Conservation (phyloP, 495 filamentous ascomycete genomes). For the Tuber indicum region DNA sequence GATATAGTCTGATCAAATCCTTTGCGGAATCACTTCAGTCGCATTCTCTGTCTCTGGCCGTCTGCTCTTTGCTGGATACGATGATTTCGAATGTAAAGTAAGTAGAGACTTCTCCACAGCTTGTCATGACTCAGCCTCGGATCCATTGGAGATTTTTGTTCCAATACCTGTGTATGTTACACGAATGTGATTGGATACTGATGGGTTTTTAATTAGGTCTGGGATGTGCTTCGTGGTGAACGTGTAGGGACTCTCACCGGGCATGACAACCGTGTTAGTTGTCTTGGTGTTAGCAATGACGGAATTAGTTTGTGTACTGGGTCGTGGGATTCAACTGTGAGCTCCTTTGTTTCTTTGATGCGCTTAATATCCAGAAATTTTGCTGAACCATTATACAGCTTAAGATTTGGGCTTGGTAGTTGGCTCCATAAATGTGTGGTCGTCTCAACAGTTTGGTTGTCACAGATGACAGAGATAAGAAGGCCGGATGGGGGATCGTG, state of each 20-base stretch:
- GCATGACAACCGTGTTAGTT: conserved; percentile 98
- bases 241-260: conserved; percentile 93
- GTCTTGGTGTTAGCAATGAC: conserved; percentile 95
- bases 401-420: conserved; percentile 41
- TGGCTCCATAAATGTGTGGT: conserved; percentile 3
- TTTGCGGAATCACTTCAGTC: conserved; percentile 96
- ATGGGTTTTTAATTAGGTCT: conserved; percentile 58
- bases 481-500: neutral
- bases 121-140: neutral
- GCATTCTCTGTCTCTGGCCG: conserved; percentile 96
- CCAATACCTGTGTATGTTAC: neutral
- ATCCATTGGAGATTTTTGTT: neutral
- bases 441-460: neutral
- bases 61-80: conserved; percentile 93
- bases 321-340: conserved; percentile 97
- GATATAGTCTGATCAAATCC: conserved; percentile 82
- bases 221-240: conserved; percentile 94
- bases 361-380: neutral
- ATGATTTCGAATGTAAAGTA: conserved; percentile 99
- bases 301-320: conserved; percentile 98
- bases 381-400: conserved; percentile 27
- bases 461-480: conserved; percentile 34
- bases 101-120: conserved; percentile 31
- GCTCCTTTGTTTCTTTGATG: conserved; percentile 42
- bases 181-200: conserved; percentile 31